Conservation (phyloP, 139 green algal genomes). For the Eudorina sp. region DNA sequence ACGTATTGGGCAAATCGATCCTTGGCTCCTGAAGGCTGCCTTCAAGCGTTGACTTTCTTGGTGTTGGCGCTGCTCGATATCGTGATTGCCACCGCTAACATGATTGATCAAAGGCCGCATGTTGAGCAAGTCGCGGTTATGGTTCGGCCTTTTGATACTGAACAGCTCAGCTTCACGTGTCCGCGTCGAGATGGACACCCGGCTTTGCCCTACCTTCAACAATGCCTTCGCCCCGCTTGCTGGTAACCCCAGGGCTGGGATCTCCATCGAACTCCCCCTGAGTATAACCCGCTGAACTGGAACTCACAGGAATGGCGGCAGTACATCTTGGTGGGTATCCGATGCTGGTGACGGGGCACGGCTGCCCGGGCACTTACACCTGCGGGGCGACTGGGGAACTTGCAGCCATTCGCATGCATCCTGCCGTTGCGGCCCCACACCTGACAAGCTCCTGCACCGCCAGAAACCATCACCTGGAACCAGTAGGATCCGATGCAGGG, state of each 20-base stretch:
- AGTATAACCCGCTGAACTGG: not conserved
- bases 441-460: too few species aligned
- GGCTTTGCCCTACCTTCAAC: not conserved
- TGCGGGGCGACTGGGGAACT: not conserved
- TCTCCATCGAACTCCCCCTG: not conserved
- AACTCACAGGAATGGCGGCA: not conserved
- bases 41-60: not conserved
- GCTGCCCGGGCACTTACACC: not conserved
- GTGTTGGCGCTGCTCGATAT: not conserved
- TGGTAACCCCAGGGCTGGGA: not conserved
- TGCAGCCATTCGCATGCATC: too few species aligned
- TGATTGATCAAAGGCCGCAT: too few species aligned
- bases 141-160: not conserved
- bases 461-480: too few species aligned
- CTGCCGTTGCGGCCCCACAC: not conserved
- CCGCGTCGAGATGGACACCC: too few species aligned
- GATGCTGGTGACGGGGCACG: too few species aligned
- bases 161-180: not conserved
- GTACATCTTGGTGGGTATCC: not conserved
- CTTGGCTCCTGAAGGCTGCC: not conserved
- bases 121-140: not conserved
- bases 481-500: too few species aligned
- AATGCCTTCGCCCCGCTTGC: not conserved
- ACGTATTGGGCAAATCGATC: not conserved
- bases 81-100: too few species aligned